phyloP scores from a whole-genome alignment of 2,329 filamentous ascomycete genomes.

The Decorospora gaudefroyi region DNA sequence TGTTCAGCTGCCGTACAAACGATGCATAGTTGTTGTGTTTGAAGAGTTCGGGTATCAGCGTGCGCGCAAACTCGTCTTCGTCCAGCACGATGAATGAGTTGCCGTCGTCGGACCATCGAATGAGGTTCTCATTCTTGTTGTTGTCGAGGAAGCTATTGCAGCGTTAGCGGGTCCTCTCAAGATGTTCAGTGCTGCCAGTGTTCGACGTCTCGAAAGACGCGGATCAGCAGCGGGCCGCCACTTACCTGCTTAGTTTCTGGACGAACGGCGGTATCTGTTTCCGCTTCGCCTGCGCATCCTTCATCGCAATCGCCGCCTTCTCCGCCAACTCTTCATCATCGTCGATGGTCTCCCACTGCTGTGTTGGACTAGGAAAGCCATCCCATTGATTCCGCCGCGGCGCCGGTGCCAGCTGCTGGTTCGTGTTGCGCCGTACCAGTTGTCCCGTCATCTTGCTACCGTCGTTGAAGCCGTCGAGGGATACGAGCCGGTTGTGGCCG shows the following conservation, averaged over 20 bases:
- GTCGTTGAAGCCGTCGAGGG: constrained; percentile 39
- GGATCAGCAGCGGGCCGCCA: too few species aligned
- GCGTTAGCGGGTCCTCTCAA: constrained; percentile 16
- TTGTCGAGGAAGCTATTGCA: constrained; percentile 82
- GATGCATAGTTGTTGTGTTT: constrained; percentile 81
- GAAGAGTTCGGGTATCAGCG: constrained; percentile 73
- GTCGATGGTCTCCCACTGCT: constrained; percentile 58
- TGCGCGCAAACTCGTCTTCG: constrained; percentile 84
- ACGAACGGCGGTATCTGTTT: constrained; percentile 98
- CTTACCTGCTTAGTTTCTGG: constrained; percentile 94
- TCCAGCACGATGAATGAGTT: constrained; percentile 96
- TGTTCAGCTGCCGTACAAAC: constrained; percentile 70
- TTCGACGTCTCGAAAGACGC: too few species aligned
- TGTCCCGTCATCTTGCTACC: constrained; percentile 46
- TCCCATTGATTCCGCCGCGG: constrained; percentile 49
- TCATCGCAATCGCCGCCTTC: constrained; percentile 78
- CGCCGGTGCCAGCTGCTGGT: constrained; percentile 52
- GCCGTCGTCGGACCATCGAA: constrained; percentile 95
- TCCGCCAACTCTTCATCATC: constrained; percentile 80
- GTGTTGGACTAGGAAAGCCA: constrained; percentile 48
- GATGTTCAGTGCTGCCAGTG: too few species aligned
- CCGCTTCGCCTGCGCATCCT: constrained; percentile 83
- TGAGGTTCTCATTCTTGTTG: constrained; percentile 88
- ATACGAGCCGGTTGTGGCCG: constrained; percentile 40
- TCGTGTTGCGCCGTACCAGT: constrained; percentile 53